Conservation (phyloP, 306 rosid genomes). For the Sophora flavescens region DNA sequence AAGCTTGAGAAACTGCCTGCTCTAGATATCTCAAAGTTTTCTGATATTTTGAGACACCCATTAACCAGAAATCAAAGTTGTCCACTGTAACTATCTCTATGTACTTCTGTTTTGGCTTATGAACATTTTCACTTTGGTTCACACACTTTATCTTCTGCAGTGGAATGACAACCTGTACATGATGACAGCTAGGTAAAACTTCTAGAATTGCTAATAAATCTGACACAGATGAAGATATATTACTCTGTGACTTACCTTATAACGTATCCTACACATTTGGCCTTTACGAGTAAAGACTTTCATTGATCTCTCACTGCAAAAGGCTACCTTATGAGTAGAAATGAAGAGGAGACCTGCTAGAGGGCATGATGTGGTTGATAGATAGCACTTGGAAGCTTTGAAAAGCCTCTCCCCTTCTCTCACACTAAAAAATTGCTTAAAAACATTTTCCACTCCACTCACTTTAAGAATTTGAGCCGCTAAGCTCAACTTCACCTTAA, state of each 20-base stretch:
- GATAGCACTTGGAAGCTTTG: slow-evolving; percentile 69
- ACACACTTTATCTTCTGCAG: not conserved
- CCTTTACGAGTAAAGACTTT: slow-evolving; percentile 57
- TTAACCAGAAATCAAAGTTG: slow-evolving; percentile 10
- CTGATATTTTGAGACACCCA: not conserved
- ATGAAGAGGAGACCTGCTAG: slow-evolving; percentile 84
- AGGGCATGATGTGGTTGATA: slow-evolving; percentile 85
- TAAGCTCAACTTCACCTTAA: slow-evolving; percentile 71
- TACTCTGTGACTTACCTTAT: slow-evolving; percentile 1
- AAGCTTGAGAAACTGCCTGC: slow-evolving; percentile 1
- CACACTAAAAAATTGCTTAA: slow-evolving; percentile 59
- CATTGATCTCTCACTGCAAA: slow-evolving; percentile 81
- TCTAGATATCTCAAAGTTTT: not conserved
- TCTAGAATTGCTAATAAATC: not conserved
- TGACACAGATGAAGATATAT: not conserved
- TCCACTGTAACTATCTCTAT: slow-evolving; percentile 5
- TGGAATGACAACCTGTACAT: slow-evolving; percentile 6
- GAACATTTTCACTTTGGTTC: slow-evolving; percentile 7
- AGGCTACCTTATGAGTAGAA: slow-evolving; percentile 73
- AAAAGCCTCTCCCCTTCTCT: slow-evolving; percentile 67
- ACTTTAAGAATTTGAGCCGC: slow-evolving; percentile 71
- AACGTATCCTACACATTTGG: slow-evolving; percentile 39
- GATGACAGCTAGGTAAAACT: not conserved
- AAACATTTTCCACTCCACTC: slow-evolving; percentile 69
- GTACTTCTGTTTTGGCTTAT: not conserved